phyloP scores from a whole-genome alignment of 2,329 filamentous ascomycete genomes.

The Beauveria rudraprayagi region DNA sequence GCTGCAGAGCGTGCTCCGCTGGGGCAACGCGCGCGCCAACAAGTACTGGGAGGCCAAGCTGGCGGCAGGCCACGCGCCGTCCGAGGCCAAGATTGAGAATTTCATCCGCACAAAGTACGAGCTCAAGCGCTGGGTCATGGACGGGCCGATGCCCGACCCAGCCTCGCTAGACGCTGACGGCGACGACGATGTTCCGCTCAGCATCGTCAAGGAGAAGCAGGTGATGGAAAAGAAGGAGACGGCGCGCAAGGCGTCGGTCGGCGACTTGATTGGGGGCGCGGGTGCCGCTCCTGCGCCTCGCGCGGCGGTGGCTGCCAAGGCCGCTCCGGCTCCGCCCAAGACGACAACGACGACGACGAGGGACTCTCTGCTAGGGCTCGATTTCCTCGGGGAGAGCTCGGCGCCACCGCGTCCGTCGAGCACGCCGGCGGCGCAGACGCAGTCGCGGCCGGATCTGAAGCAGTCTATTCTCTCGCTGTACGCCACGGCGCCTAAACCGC shows the following conservation, averaged over 20 bases:
- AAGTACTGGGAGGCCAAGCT: slow-evolving; percentile 99
- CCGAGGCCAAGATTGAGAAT: slow-evolving; percentile 98
- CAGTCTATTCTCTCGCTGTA: slow-evolving; percentile 96
- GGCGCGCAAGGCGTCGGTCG: slow-evolving; percentile 48
- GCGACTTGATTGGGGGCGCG: slow-evolving; percentile 77
- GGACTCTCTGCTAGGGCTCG: slow-evolving; percentile 84
- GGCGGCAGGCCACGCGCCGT: slow-evolving; percentile 81
- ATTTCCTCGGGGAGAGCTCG: slow-evolving; percentile 75
- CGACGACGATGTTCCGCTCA: slow-evolving; percentile 70
- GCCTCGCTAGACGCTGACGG: slow-evolving; percentile 72
- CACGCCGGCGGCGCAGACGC: slow-evolving; percentile 57
- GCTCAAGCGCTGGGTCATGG: slow-evolving; percentile 98
- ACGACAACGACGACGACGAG: slow-evolving; percentile 65
- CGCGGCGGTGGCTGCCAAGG: slow-evolving; percentile 51
- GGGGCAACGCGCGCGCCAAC: slow-evolving; percentile 94
- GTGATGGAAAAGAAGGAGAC: slow-evolving; percentile 51
- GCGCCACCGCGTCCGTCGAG: slow-evolving; percentile 76
- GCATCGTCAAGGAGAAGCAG: slow-evolving; percentile 59
- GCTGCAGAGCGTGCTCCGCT: slow-evolving; percentile 83
- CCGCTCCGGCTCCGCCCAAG: slow-evolving; percentile 53
- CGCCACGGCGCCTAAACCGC: slow-evolving; percentile 73
- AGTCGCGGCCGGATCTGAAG: slow-evolving; percentile 87
- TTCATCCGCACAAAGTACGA: slow-evolving; percentile 99
- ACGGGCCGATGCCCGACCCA: slow-evolving; percentile 90
- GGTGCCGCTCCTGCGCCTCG: slow-evolving; percentile 50